Evolutionary conservation across 306 rosid species (phyloP).

Genomic region (Sphenostylis stenocarpa): DNA sequence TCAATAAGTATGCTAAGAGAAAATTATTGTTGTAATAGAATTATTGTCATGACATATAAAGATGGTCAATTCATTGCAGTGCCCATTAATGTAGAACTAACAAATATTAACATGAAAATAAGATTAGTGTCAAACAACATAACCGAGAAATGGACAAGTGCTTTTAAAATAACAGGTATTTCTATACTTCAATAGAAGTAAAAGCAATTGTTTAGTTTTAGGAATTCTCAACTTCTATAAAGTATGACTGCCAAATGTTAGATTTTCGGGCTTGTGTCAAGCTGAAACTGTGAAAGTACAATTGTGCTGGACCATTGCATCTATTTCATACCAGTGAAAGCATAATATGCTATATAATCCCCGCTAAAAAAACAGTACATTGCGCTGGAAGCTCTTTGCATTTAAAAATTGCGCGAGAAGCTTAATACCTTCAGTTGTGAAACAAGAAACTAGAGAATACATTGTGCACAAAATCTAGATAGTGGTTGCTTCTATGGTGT

Average conservation of each 20-base stretch:
- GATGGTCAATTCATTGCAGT: background rate
- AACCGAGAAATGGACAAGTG: background rate
- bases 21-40: too few relatives aligned
- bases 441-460: too few relatives aligned
- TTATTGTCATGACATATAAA: background rate
- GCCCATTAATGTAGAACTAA: too few relatives aligned
- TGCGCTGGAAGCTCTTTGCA: background rate
- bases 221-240: background rate
- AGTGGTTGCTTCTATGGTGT: background rate
- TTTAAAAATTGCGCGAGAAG: too few relatives aligned
- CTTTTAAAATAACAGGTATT: background rate
- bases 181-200: background rate
- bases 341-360: too few relatives aligned
- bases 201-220: background rate
- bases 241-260: background rate
- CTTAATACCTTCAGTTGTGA: too few relatives aligned
- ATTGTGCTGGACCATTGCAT: too few relatives aligned
- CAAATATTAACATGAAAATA: too few relatives aligned
- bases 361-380: background rate
- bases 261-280: background rate
- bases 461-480: background rate
- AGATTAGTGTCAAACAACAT: background rate
- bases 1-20: background rate
- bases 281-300: background rate
- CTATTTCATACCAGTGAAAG: too few relatives aligned